phyloP scores from a whole-genome alignment of 345 rosid species.

The Hibiscus tridactylites region DNA sequence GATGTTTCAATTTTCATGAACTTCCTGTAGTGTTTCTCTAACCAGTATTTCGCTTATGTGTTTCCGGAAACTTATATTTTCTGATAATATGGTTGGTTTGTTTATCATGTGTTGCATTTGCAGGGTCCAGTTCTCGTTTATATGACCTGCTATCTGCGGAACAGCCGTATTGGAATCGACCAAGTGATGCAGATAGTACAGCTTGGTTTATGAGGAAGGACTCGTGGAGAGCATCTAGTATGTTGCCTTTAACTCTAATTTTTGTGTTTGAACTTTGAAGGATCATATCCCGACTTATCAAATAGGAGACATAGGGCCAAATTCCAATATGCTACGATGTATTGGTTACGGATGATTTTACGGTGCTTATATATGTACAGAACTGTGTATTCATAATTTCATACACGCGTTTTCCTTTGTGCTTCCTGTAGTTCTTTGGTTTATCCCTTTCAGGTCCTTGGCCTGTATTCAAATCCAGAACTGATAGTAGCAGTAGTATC shows the following conservation, averaged over 20 bases:
- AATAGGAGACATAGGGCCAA: not conserved
- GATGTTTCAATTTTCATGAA: not conserved
- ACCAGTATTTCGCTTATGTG: not conserved
- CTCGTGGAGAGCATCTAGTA: constrained; percentile 30
- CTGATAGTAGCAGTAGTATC: not conserved
- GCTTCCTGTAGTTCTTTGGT: not conserved
- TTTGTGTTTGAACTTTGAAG: not conserved
- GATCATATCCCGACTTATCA: not conserved
- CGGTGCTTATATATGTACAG: not conserved
- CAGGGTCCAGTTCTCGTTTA: constrained; percentile 45
- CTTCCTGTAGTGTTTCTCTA: not conserved
- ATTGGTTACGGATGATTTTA: not conserved
- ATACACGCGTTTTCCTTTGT: not conserved
- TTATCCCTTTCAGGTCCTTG: not conserved
- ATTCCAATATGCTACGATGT: not conserved
- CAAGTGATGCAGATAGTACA: constrained; percentile 24
- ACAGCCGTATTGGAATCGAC: constrained; percentile 22
- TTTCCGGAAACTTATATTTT: not conserved
- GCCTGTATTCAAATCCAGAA: not conserved
- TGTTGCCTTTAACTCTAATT: constrained; percentile 10
- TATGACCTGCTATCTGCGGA: constrained; percentile 48
- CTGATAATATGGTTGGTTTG: not conserved
- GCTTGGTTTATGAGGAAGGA: constrained; percentile 3
- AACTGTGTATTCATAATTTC: not conserved
- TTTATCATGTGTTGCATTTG: constrained; percentile 5